These are phyloP conservation scores for Volvox africanus DNA, from an alignment of 139 green algal genomes.

Conservation along the genomic window DNA sequence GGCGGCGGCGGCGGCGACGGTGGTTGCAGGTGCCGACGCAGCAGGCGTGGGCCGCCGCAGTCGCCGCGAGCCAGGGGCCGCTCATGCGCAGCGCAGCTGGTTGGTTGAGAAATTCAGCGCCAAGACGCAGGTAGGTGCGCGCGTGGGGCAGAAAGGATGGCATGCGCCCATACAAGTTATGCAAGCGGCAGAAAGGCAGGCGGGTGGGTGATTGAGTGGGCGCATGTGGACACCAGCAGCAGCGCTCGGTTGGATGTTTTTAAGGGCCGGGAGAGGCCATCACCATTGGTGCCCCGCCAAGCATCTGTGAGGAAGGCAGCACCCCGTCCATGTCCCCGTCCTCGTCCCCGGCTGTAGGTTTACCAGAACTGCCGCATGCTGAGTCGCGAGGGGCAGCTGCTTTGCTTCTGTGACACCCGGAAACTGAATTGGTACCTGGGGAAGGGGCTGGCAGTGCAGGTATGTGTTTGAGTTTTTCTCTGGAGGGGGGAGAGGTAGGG, in stretches of 20 bases:
- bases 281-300: too few relatives aligned
- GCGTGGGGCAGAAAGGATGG: too few relatives aligned
- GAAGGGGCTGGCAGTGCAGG: conserved; percentile 67
- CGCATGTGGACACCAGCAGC: too few relatives aligned
- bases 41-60: not conserved
- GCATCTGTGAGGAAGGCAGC: too few relatives aligned
- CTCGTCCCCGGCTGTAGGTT: conserved; percentile 50
- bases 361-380: conserved; percentile 90
- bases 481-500: not conserved
- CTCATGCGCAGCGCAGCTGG: conserved; percentile 39
- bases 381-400: conserved; percentile 73
- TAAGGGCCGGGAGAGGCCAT: too few relatives aligned
- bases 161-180: too few relatives aligned
- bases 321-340: too few relatives aligned
- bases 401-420: conserved; percentile 75
- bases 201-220: too few relatives aligned
- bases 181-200: too few relatives aligned
- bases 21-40: not conserved
- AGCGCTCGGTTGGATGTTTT: too few relatives aligned
- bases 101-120: conserved; percentile 68
- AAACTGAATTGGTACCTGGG: conserved; percentile 75
- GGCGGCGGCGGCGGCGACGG: not conserved
- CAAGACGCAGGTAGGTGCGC: conserved; percentile 58
- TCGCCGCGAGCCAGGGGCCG: not conserved
- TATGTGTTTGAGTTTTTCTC: not conserved